Evolutionary conservation across 1,139 yeast genomes (phyloP).

Genomic region (Hansenula lynferdii): DNA sequence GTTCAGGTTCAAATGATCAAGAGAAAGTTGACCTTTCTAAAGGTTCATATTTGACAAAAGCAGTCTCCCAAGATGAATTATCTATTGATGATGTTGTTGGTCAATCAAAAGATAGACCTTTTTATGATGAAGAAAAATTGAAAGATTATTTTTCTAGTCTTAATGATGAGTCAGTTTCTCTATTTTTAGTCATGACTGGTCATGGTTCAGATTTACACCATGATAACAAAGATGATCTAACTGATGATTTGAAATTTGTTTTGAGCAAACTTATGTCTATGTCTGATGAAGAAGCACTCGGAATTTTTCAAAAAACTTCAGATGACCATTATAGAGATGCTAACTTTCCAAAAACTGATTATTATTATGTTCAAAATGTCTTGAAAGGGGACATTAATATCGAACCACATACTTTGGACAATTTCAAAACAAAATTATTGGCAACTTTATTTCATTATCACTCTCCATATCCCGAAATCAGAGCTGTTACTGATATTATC

Average conservation of each 20-base stretch:
- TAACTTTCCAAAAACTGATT: slow-evolving; percentile 40
- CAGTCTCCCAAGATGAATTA: not conserved
- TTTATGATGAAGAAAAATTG: slow-evolving; percentile 1
- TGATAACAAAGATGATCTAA: slow-evolving; percentile 8
- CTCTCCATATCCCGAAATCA: slow-evolving; percentile 63
- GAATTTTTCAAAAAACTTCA: slow-evolving; percentile 34
- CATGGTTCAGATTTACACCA: slow-evolving; percentile 11
- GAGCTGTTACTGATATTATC: slow-evolving; percentile 49
- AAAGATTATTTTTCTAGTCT: not conserved
- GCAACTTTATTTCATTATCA: slow-evolving; percentile 46
- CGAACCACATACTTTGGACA: slow-evolving; percentile 14
- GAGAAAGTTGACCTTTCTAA: not conserved
- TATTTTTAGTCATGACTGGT: slow-evolving; percentile 8
- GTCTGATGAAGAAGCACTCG: slow-evolving; percentile 35
- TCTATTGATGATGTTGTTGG: not conserved
- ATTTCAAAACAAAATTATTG: slow-evolving; percentile 31
- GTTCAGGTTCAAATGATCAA: not conserved
- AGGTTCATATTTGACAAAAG: not conserved
- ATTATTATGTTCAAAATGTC: slow-evolving; percentile 24
- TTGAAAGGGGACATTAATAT: slow-evolving; percentile 17
- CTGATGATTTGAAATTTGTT: slow-evolving; percentile 13
- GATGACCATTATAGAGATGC: slow-evolving; percentile 42
- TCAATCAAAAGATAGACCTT: not conserved
- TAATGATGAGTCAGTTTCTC: not conserved
- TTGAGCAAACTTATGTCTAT: slow-evolving; percentile 30